Evolutionary conservation across 179 eudicot species (phyloP).

Genomic region (Amaranthus tricolor): DNA sequence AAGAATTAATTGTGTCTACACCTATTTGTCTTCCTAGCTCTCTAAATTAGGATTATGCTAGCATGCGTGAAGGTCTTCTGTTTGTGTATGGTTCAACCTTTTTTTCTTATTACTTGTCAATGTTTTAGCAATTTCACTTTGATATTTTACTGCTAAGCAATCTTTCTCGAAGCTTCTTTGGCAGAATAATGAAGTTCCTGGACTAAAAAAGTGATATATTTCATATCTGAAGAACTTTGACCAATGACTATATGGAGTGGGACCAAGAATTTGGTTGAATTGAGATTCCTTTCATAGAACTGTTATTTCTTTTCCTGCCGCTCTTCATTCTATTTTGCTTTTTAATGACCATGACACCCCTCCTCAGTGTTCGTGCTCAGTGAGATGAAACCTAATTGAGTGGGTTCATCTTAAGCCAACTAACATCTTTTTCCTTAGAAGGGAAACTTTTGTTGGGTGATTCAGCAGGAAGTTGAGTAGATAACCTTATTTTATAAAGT

Average conservation of each 20-base stretch:
- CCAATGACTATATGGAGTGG: neutral
- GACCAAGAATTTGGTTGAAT: neutral
- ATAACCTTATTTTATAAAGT: neutral
- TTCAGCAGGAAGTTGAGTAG: neutral
- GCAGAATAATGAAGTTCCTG: neutral
- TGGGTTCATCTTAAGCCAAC: slow-evolving; percentile 5
- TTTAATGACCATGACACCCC: neutral
- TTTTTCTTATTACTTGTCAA: neutral
- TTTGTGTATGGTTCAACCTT: neutral
- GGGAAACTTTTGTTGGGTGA: neutral
- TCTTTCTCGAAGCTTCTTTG: neutral
- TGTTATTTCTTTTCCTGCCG: neutral
- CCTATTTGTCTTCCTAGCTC: neutral
- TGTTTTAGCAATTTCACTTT: neutral
- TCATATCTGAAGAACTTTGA: neutral
- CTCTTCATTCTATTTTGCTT: neutral
- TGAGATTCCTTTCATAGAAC: neutral
- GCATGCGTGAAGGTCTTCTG: neutral
- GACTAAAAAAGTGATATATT: neutral
- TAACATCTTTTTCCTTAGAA: neutral
- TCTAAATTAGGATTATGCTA: neutral
- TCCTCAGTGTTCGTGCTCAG: neutral
- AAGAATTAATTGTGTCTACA: too few relatives aligned
- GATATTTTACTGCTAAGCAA: neutral
- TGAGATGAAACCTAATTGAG: neutral